These are phyloP conservation scores for Gilbertella persicaria DNA, from an alignment of 371 early-diverging fungal species.

Conservation along the genomic window DNA sequence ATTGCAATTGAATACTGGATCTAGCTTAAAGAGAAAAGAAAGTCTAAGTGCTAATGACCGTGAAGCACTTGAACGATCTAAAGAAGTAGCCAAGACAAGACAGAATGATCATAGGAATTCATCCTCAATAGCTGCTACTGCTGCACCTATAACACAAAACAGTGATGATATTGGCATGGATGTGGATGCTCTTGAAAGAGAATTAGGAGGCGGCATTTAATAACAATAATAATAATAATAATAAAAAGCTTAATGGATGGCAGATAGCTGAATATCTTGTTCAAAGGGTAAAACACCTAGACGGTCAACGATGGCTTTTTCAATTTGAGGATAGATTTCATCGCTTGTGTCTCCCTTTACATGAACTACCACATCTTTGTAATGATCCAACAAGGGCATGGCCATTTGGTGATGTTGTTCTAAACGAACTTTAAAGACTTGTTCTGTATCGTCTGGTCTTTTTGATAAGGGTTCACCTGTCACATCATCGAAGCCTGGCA, in stretches of 20 bases:
- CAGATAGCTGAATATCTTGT: too few species aligned
- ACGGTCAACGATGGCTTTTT: constrained; percentile 49
- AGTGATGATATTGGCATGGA: constrained; percentile 50
- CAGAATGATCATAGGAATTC: constrained; percentile 1
- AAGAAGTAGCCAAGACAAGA: not conserved
- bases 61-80: not conserved
- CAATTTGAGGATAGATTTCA: constrained; percentile 87
- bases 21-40: constrained; percentile 48
- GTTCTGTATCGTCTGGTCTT: constrained; percentile 91
- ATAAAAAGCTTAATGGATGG: too few species aligned
- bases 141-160: constrained; percentile 19
- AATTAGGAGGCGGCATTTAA: constrained; percentile 54
- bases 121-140: constrained; percentile 24
- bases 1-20: constrained; percentile 23
- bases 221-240: too few species aligned
- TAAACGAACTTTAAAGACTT: constrained; percentile 79
- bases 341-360: constrained; percentile 82
- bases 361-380: constrained; percentile 67
- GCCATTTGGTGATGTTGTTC: constrained; percentile 77
- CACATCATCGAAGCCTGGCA: constrained; percentile 84
- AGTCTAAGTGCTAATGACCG: constrained; percentile 32
- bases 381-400: constrained; percentile 82
- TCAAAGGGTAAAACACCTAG: constrained; percentile 45
- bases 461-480: constrained; percentile 91
- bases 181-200: constrained; percentile 62